phyloP scores from a whole-genome alignment of 495 filamentous ascomycete genomes.

The Extremus antarcticus region DNA sequence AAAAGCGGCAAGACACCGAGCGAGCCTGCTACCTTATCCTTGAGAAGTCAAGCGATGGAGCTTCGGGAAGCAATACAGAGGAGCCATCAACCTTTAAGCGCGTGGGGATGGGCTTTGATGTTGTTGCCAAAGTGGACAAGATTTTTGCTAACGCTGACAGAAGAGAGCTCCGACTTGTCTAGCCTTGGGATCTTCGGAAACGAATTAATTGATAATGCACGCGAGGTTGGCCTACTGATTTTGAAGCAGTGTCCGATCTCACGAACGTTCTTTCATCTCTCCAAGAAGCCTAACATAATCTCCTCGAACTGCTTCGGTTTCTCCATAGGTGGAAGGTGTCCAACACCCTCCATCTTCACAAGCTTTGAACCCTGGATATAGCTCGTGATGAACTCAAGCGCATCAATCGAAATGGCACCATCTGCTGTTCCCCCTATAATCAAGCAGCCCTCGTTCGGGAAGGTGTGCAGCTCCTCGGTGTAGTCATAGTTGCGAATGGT shows the following conservation, averaged over 20 bases:
- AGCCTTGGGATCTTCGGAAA: neutral
- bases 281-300: conserved; percentile 6
- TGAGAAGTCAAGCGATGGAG: neutral
- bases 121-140: neutral
- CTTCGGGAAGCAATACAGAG: neutral
- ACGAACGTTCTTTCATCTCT: neutral
- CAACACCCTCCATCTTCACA: conserved; percentile 6
- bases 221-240: no score
- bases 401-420: neutral
- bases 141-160: neutral
- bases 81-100: neutral
- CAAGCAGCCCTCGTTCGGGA: conserved; percentile 8
- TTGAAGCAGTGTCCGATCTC: no score
- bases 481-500: conserved; percentile 17
- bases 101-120: neutral
- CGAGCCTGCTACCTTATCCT: neutral
- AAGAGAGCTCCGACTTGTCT: neutral
- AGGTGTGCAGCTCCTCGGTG: neutral
- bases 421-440: conserved; percentile 11
- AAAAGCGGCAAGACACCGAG: neutral
- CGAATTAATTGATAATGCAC: neutral
- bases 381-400: conserved; percentile 1
- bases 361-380: conserved; percentile 8
- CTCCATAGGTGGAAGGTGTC: conserved; percentile 18
- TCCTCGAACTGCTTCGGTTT: conserved; percentile 7